phyloP scores from a whole-genome alignment of 768 basidiomycete genomes.

The Pleurotus tuoliensis region DNA sequence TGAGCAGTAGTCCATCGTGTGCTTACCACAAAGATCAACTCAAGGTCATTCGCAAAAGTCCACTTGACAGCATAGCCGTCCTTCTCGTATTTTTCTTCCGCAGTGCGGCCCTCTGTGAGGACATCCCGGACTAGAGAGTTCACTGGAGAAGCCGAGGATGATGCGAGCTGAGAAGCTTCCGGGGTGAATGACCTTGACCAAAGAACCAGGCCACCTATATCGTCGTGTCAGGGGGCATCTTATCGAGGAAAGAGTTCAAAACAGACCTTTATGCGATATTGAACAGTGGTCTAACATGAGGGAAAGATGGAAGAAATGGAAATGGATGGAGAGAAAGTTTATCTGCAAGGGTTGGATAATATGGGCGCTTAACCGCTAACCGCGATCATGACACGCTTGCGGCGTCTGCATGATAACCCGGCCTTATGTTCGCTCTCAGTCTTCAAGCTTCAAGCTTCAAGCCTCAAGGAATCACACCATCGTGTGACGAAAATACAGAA shows the following conservation, averaged over 20 bases:
- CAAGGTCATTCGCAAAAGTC: constrained; percentile 93
- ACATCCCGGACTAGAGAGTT: constrained; percentile 88
- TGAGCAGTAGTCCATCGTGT: neutral
- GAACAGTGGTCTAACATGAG: constrained; percentile 93
- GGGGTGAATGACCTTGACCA: constrained; percentile 97
- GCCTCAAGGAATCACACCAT: no score
- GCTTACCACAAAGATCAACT: constrained; percentile 93
- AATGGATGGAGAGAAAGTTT: no score
- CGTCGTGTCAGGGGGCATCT: no score
- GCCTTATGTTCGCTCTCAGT: no score
- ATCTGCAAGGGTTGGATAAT: no score
- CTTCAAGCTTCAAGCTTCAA: no score
- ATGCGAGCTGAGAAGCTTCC: constrained; percentile 63
- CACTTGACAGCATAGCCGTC: constrained; percentile 94
- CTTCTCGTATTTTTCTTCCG: constrained; percentile 85
- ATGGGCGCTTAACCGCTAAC: no score
- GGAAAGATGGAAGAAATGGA: no score
- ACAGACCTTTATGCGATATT: constrained; percentile 85
- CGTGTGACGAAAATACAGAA: no score
- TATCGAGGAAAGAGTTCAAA: neutral
- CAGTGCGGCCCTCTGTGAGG: constrained; percentile 82
- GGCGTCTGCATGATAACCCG: no score
- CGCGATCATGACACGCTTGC: no score
- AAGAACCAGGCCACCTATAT: constrained; percentile 81
- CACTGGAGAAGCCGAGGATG: constrained; percentile 75